Evolutionary conservation across 768 basidiomycete species (phyloP), one percentile per base, ranked within the genome.

Genomic region (Boletus huronensis): DNA sequence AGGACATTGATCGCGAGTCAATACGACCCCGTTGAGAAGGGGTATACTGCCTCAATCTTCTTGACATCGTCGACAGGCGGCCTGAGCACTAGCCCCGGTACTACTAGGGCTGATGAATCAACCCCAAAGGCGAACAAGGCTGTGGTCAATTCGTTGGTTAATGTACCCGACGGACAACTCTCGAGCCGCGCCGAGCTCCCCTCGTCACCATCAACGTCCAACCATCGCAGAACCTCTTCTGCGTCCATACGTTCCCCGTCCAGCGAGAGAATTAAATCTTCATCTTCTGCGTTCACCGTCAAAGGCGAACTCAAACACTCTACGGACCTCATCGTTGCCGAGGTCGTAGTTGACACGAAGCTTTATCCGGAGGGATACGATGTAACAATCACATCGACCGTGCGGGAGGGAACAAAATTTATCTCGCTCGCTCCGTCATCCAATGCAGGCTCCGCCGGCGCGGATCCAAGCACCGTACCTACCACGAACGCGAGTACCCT

Each of bases 281-380:
- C 64, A 10, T 76, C 81, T 5, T 82, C 84, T 9, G 81, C 79
- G 29, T 87, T 88, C 62, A 85, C 81, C 3, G 52, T 77, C 43
- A 83, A 82, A 46, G 83, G 83, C 38, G 84, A 85, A 61, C 77
- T 85, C 53, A 78, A 76, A 52, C 76, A 78, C 41, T 72, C 77
- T n/a, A 78, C 79, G 48, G 91, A 96, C 67, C 70, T 93, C 43
- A 71, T 93, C 19, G 82, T 93, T 17, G 82, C 82, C 2, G 93
- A 96, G 70, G 65, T 93, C 29, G 80, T 93, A 26, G 78, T 93
- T 26, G 91, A 94, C 71, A 84, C 88, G 51, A 88, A 87, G 67
- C 74, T 90, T 54, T 93, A 89, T 71, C 82, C 87, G 0, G 77
- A 79, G 39, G 90, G 90, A n/a, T 93, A 90, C 57, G 75, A 78